phyloP scores from a whole-genome alignment of 176 grass and related monocot species.

The Ananas comosus region DNA sequence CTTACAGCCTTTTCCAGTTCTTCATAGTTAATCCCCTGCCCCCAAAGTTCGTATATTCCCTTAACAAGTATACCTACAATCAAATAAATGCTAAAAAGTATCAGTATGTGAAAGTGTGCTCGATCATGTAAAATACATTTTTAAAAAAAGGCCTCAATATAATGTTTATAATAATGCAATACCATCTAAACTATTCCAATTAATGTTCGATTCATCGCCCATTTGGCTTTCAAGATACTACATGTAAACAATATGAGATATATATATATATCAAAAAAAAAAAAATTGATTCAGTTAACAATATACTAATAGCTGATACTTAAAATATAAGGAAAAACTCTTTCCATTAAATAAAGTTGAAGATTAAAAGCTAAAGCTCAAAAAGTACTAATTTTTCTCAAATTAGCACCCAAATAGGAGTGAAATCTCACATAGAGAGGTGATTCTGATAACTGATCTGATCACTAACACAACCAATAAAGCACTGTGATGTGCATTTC shows the following conservation, averaged over 20 bases:
- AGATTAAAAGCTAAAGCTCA: no score
- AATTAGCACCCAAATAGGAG: no score
- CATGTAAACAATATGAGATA: not conserved
- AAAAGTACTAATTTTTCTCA: no score
- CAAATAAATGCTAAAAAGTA: not conserved
- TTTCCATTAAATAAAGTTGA: no score
- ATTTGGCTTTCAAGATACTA: not conserved
- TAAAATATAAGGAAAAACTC: not conserved
- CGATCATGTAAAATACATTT: not conserved
- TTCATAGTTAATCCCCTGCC: conserved; percentile 59
- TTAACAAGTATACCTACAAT: conserved; percentile 70
- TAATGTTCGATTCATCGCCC: no score
- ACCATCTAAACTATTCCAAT: no score
- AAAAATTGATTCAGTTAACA: not conserved
- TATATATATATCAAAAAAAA: not conserved
- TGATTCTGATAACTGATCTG: no score
- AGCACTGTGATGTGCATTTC: no score
- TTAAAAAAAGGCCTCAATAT: not conserved
- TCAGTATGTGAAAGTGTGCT: not conserved
- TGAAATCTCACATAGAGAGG: no score
- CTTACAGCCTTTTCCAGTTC: conserved; percentile 64
- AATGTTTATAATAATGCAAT: not conserved
- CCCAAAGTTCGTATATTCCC: conserved; percentile 93
- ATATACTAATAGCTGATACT: not conserved
- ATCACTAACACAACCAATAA: no score